Evolutionary conservation across 1,139 yeast genomes (phyloP).

Genomic region (Pichia kudriavzevii): DNA sequence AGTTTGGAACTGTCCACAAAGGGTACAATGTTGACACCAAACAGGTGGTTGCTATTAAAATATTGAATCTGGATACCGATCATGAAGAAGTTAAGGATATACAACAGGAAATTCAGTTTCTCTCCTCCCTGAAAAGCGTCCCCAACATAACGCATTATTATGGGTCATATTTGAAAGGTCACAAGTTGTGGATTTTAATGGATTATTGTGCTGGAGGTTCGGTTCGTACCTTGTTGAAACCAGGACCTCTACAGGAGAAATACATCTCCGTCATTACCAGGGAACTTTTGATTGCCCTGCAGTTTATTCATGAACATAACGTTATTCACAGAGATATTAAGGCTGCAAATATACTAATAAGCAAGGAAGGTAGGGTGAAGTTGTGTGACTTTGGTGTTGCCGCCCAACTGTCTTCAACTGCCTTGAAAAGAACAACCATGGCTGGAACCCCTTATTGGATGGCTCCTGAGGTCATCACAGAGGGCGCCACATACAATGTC

Average conservation of each 20-base stretch:
- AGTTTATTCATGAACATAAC: conserved; percentile 78
- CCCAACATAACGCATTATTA: conserved; percentile 92
- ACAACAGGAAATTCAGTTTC: conserved; percentile 84
- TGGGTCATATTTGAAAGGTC: conserved; percentile 79
- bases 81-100: conserved; percentile 94
- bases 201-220: conserved; percentile 98
- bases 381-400: conserved; percentile 98
- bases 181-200: conserved; percentile 95
- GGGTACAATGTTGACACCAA: conserved; percentile 60
- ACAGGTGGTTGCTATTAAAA: conserved; percentile 86
- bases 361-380: conserved; percentile 84
- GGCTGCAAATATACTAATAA: conserved; percentile 88
- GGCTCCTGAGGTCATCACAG: conserved; percentile 98
- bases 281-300: conserved; percentile 71
- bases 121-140: conserved; percentile 71
- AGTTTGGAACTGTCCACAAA: conserved; percentile 93
- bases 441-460: conserved; percentile 99
- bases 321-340: conserved; percentile 94
- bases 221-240: conserved; percentile 73
- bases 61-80: conserved; percentile 82
- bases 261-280: conserved; percentile 76
- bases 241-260: conserved; percentile 83
- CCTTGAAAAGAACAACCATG: conserved; percentile 81
- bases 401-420: conserved; percentile 77
- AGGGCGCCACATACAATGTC: conserved; percentile 69